Conservation (phyloP, 495 filamentous ascomycete species). For the Aspergillus coremiiformis region DNA sequence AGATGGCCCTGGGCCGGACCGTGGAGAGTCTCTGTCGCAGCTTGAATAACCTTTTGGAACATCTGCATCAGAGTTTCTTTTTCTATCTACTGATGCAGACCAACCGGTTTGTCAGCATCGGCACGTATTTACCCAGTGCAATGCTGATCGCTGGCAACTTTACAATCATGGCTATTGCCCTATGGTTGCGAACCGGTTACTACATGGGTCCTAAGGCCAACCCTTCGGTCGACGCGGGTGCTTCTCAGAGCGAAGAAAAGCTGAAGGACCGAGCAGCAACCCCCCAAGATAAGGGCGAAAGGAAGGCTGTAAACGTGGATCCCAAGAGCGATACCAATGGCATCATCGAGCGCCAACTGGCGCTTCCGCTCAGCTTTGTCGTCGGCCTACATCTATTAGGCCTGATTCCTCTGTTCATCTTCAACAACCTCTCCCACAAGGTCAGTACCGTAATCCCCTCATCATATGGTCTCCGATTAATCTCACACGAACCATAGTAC, state of each 20-base stretch:
- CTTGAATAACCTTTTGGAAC: slow-evolving; percentile 92
- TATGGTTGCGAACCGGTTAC: slow-evolving; percentile 82
- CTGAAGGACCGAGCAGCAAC: slow-evolving; percentile 15
- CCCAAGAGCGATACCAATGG: slow-evolving; percentile 14
- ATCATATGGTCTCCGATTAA: neutral
- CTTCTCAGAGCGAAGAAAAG: slow-evolving; percentile 15
- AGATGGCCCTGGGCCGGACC: slow-evolving; percentile 86
- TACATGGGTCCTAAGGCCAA: slow-evolving; percentile 21
- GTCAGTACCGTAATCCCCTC: slow-evolving; percentile 41
- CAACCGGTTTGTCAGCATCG: slow-evolving; percentile 93
- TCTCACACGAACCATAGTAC: slow-evolving; percentile 30
- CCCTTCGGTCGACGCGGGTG: neutral
- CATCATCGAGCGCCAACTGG: slow-evolving; percentile 62
- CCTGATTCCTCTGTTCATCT: slow-evolving; percentile 77
- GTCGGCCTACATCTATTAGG: slow-evolving; percentile 65
- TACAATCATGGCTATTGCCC: slow-evolving; percentile 84
- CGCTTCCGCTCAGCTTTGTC: slow-evolving; percentile 70
- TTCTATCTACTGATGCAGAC: slow-evolving; percentile 91
- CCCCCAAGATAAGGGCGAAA: slow-evolving; percentile 10
- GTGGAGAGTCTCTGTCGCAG: slow-evolving; percentile 85
- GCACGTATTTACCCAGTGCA: slow-evolving; percentile 91
- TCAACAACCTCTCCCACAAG: slow-evolving; percentile 63
- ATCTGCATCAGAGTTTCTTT: slow-evolving; percentile 98
- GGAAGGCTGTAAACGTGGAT: slow-evolving; percentile 2
- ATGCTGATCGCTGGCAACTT: slow-evolving; percentile 95